phyloP scores from a whole-genome alignment of 1,284 basidiomycete species.

The Austroboletus novae-zelandiae region DNA sequence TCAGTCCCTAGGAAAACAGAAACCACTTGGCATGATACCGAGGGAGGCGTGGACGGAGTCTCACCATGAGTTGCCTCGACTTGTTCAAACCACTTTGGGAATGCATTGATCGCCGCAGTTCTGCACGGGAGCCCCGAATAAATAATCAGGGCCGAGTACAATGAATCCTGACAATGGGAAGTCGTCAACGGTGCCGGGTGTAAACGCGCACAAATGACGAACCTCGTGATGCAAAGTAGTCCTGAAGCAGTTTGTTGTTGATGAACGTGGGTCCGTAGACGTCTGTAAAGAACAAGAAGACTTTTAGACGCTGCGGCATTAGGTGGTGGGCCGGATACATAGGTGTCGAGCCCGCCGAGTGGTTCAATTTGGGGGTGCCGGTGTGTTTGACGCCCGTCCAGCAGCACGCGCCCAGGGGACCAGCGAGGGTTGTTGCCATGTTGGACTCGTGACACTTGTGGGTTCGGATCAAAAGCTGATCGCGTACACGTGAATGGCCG shows the following conservation, averaged over 20 bases:
- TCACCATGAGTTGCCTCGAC: constrained; percentile 18
- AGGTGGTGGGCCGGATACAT: constrained; percentile 44
- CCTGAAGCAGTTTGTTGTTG: constrained; percentile 50
- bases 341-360: constrained; percentile 49
- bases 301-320: constrained; percentile 25
- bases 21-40: neutral
- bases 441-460: too few species aligned
- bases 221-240: constrained; percentile 50
- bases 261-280: constrained; percentile 46
- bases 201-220: constrained; percentile 1
- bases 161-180: constrained; percentile 17
- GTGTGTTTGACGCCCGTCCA: constrained; percentile 45
- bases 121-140: constrained; percentile 21
- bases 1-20: constrained; percentile 6
- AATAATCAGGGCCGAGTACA: constrained; percentile 31
- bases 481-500: too few species aligned
- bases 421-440: constrained; percentile 34
- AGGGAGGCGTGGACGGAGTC: neutral
- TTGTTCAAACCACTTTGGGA: constrained; percentile 24
- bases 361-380: constrained; percentile 40
- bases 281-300: constrained; percentile 51
- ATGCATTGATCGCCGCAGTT: constrained; percentile 10
- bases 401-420: constrained; percentile 43
- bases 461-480: too few species aligned
- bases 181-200: too few species aligned